A percentile compares a stretch with the other conserved stretches of the same genome.
Conservation (phyloP, 139 green algal species). For the Ettlia oleoabundans region DNA sequence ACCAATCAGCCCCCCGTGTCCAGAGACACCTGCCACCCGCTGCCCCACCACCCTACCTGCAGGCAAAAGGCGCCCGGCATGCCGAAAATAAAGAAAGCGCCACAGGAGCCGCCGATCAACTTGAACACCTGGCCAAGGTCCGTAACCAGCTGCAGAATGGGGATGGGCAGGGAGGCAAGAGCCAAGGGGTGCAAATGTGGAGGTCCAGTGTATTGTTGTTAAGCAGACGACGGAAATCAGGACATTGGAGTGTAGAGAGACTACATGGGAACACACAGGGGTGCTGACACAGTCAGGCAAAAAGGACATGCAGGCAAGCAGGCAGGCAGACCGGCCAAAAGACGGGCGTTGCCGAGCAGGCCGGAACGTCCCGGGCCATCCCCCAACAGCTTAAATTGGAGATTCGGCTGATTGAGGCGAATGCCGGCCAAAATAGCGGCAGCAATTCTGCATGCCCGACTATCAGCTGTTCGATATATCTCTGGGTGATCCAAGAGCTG, state of each 20-base stretch:
- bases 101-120: slow-evolving; percentile 67
- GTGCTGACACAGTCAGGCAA: too few species aligned
- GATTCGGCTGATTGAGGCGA: too few species aligned
- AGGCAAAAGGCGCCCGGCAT: slow-evolving; percentile 60
- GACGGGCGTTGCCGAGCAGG: too few species aligned
- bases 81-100: slow-evolving; percentile 72
- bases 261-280: too few species aligned
- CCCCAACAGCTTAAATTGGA: too few species aligned
- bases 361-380: too few species aligned
- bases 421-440: too few species aligned
- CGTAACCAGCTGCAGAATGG: slow-evolving; percentile 44
- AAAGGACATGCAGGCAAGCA: too few species aligned
- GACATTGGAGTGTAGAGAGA: not conserved
- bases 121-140: slow-evolving; percentile 71
- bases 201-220: not conserved
- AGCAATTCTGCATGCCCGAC: too few species aligned
- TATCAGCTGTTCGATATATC: too few species aligned
- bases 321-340: too few species aligned
- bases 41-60: not conserved
- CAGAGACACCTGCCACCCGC: not conserved
- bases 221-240: not conserved
- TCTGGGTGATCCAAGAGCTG: not conserved
- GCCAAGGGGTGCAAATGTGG: too few species aligned
- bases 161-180: not conserved
- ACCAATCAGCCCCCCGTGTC: not conserved